These are phyloP conservation scores for button mushroom (Agaricus bisporus) DNA, from an alignment of 768 basidiomycete genomes.

Conservation along the genomic window DNA sequence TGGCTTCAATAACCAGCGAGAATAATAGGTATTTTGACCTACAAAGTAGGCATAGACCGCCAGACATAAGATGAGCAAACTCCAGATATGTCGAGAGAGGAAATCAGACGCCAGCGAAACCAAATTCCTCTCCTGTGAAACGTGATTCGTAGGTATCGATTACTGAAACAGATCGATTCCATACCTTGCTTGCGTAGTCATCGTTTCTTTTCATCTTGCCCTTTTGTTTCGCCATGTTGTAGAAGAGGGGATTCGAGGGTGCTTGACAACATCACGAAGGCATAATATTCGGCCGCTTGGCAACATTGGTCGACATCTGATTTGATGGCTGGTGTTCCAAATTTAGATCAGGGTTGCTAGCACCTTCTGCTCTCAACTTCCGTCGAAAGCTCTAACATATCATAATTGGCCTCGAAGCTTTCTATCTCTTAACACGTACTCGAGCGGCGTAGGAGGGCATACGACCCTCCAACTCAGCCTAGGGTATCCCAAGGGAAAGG, in stretches of 20 bases:
- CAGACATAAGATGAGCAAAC: not conserved
- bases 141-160: not conserved
- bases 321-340: not conserved
- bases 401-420: too few species aligned
- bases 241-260: not conserved
- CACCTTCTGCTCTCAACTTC: too few species aligned
- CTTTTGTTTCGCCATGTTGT: not conserved
- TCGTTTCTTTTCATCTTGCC: not conserved
- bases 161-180: not conserved
- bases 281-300: not conserved
- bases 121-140: not conserved
- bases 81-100: conserved; percentile 7
- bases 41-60: conserved; percentile 11
- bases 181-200: not conserved
- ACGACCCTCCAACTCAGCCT: too few species aligned
- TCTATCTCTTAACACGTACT: too few species aligned
- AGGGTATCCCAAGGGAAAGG: too few species aligned
- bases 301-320: not conserved
- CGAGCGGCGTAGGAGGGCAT: too few species aligned
- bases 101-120: not conserved
- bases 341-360: not conserved
- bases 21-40: not conserved
- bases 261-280: conserved; percentile 2
- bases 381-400: too few species aligned
- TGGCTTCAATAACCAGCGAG: conserved; percentile 8